Conservation (phyloP, 1,139 yeast genomes). For the Pichia sp. region DNA sequence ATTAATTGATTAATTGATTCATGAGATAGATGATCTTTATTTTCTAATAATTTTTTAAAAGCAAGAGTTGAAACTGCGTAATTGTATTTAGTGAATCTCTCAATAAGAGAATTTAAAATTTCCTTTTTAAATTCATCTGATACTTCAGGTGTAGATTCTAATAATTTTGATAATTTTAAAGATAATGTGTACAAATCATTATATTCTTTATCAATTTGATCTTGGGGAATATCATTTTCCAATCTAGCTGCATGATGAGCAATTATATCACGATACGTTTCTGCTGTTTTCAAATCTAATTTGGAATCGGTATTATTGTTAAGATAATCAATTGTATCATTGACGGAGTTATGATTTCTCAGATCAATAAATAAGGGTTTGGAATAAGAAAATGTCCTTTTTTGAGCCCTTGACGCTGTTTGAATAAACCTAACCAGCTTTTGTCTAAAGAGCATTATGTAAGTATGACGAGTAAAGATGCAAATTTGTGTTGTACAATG, state of each 20-base stretch:
- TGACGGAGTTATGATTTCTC: conserved; percentile 1
- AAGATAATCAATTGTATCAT: conserved; percentile 4
- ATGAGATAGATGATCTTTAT: conserved; percentile 7
- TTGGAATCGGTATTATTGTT: conserved; percentile 3
- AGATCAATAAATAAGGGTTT: conserved; percentile 1
- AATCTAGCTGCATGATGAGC: conserved; percentile 14
- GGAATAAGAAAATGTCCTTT: background rate
- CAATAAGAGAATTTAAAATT: conserved; percentile 18
- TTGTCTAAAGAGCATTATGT: background rate
- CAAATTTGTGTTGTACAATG: too few species aligned
- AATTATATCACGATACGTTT: conserved; percentile 10
- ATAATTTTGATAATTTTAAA: conserved; percentile 8
- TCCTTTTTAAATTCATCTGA: conserved; percentile 10
- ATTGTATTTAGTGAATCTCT: conserved; percentile 22
- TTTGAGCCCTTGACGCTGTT: background rate
- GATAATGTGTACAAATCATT: conserved; percentile 14
- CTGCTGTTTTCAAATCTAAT: conserved; percentile 1
- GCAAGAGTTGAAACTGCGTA: conserved; percentile 24
- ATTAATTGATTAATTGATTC: conserved; percentile 21
- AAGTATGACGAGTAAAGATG: too few species aligned
- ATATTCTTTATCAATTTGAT: conserved; percentile 10
- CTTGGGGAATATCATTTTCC: background rate
- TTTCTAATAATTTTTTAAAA: conserved; percentile 12
- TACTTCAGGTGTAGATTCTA: conserved; percentile 13
- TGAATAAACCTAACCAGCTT: too few species aligned